A percentile compares a stretch with the other conserved stretches of the same genome.
Evolutionary conservation across 306 rosid genomes (phyloP).

Genomic region (Cucurbita maxima): DNA sequence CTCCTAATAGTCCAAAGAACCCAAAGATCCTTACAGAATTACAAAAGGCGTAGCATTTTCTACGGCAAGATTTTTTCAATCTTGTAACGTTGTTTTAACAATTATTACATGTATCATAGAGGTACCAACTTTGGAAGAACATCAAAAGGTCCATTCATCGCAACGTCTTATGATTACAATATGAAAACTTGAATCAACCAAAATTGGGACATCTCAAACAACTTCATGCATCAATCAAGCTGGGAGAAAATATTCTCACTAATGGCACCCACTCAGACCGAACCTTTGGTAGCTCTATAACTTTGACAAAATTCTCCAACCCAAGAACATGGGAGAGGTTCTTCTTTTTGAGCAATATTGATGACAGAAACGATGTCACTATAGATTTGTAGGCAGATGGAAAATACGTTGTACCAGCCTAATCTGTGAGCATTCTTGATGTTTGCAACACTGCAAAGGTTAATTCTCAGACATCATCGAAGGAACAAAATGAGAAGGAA

Average conservation of each 20-base stretch:
- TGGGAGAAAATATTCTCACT: background rate
- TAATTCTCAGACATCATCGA: slow-evolving; percentile 37
- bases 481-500: slow-evolving; percentile 14
- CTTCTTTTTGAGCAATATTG: background rate
- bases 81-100: background rate
- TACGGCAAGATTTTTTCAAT: background rate
- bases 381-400: background rate
- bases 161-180: background rate
- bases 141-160: background rate
- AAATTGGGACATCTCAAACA: slow-evolving; percentile 19
- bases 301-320: background rate
- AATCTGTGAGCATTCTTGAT: slow-evolving; percentile 28
- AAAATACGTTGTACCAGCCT: background rate
- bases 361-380: background rate
- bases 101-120: background rate
- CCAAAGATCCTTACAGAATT: slow-evolving; percentile 47
- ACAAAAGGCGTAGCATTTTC: background rate
- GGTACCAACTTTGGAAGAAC: background rate
- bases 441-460: slow-evolving; percentile 40
- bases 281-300: background rate
- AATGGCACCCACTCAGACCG: background rate
- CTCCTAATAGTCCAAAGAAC: slow-evolving; percentile 60
- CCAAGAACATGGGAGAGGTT: background rate
- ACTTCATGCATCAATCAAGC: too few species aligned
- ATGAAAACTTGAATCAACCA: slow-evolving; percentile 19